Evolutionary conservation across 305 asterid species (phyloP).

Genomic region (Solanum hybrid): DNA sequence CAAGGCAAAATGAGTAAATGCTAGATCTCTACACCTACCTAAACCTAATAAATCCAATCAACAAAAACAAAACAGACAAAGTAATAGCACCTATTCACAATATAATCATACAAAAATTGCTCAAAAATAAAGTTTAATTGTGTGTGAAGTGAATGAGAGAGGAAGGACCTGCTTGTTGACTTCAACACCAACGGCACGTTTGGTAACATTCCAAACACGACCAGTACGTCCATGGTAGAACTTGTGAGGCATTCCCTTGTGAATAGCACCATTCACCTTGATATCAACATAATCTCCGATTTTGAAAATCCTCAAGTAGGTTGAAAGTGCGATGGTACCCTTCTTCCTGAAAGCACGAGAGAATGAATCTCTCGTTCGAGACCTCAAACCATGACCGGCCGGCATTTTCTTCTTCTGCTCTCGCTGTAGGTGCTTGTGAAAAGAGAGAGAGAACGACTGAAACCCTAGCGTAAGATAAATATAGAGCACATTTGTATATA

Average conservation of each 20-base stretch:
- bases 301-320: slow-evolving; percentile 23
- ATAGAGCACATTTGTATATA: not conserved
- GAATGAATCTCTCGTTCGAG: slow-evolving; percentile 35
- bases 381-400: slow-evolving; percentile 37
- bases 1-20: not conserved
- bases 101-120: not conserved
- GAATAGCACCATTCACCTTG: slow-evolving; percentile 35
- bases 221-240: slow-evolving; percentile 86
- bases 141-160: not conserved
- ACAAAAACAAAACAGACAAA: not conserved
- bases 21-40: not conserved
- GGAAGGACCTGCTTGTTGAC: slow-evolving; percentile 59
- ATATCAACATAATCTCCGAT: slow-evolving; percentile 29
- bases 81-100: not conserved
- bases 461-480: too few species aligned
- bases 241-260: slow-evolving; percentile 84
- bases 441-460: not conserved
- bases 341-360: slow-evolving; percentile 37
- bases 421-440: not conserved
- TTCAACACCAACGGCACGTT: slow-evolving; percentile 78
- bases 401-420: slow-evolving; percentile 25
- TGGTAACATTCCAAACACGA: slow-evolving; percentile 78
- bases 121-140: too few species aligned
- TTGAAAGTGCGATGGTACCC: slow-evolving; percentile 24
- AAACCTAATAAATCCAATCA: not conserved